A percentile compares a stretch with the other conserved stretches of the same genome.
These are phyloP conservation scores for Acer negundo DNA, from an alignment of 345 rosid genomes.

Conservation along the genomic window DNA sequence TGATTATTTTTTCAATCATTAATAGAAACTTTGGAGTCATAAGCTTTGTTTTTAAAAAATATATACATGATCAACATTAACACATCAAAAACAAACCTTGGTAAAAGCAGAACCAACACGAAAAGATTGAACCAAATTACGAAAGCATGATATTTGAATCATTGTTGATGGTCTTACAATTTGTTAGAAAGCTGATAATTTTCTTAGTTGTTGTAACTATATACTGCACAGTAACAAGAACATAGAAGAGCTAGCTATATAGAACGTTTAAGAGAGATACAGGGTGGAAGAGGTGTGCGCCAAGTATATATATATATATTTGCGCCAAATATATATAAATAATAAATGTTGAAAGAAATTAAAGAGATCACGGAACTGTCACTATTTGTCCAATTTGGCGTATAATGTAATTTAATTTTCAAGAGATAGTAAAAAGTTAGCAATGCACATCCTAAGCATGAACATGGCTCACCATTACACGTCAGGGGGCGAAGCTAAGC, in stretches of 20 bases:
- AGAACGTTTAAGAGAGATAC: no score
- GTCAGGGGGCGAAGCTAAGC: background rate
- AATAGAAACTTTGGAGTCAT: no score
- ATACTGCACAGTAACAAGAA: no score
- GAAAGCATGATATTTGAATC: slow-evolving; percentile 4
- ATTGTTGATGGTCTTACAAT: background rate
- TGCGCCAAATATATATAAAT: background rate
- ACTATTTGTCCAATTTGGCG: background rate
- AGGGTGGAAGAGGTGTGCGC: background rate
- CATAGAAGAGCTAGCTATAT: no score
- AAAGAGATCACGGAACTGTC: background rate
- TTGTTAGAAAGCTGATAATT: background rate
- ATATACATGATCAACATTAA: background rate
- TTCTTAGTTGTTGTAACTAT: no score
- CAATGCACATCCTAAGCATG: background rate
- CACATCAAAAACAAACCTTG: background rate
- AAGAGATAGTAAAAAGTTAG: background rate
- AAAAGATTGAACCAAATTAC: slow-evolving; percentile 4
- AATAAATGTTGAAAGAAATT: background rate
- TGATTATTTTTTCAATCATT: background rate
- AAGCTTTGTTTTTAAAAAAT: background rate
- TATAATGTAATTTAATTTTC: background rate
- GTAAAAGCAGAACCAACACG: slow-evolving; percentile 5
- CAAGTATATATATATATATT: background rate
- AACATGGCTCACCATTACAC: background rate